Percentiles rank a stretch among this genome's conserved stretches.
Evolutionary conservation across 2,329 filamentous ascomycete genomes (phyloP).

Genomic region (Ophiostoma sp.): DNA sequence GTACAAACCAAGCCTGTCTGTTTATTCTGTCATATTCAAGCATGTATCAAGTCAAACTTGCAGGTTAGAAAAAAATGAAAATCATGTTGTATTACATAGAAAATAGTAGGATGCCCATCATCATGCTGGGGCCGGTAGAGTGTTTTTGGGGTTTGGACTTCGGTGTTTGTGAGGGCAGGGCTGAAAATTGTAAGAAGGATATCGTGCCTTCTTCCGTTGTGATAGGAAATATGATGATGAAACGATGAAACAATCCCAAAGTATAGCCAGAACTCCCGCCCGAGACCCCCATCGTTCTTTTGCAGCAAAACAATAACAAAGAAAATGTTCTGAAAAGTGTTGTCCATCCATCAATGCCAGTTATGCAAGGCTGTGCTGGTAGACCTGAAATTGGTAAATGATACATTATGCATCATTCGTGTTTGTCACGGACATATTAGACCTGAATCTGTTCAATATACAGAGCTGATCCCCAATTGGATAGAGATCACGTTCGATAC

Average conservation of each 20-base stretch:
- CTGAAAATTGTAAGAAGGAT: slow-evolving; percentile 2
- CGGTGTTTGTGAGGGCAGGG: slow-evolving; percentile 8
- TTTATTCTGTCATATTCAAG: neutral
- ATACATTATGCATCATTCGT: slow-evolving; percentile 2
- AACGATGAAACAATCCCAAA: slow-evolving; percentile 22
- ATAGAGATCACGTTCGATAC: neutral
- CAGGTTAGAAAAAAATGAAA: slow-evolving; percentile 14
- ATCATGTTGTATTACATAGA: slow-evolving; percentile 24
- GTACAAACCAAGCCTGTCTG: no score
- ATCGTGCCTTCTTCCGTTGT: neutral
- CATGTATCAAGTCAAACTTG: neutral
- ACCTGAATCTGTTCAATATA: neutral
- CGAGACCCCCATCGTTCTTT: slow-evolving; percentile 16
- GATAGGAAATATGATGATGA: slow-evolving; percentile 11
- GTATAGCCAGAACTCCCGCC: slow-evolving; percentile 28
- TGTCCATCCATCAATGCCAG: slow-evolving; percentile 16
- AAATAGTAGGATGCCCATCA: slow-evolving; percentile 12
- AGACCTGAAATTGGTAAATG: slow-evolving; percentile 3
- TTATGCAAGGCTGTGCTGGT: neutral
- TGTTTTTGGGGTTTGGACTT: slow-evolving; percentile 15
- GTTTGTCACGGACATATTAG: neutral
- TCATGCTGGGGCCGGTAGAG: neutral
- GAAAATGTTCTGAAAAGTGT: slow-evolving; percentile 1
- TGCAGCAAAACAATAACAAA: slow-evolving; percentile 11
- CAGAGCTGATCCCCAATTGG: neutral